These are phyloP conservation scores for Thalassiosira hispida DNA, from an alignment of 352 stramenopile genomes.

Conservation along the genomic window DNA sequence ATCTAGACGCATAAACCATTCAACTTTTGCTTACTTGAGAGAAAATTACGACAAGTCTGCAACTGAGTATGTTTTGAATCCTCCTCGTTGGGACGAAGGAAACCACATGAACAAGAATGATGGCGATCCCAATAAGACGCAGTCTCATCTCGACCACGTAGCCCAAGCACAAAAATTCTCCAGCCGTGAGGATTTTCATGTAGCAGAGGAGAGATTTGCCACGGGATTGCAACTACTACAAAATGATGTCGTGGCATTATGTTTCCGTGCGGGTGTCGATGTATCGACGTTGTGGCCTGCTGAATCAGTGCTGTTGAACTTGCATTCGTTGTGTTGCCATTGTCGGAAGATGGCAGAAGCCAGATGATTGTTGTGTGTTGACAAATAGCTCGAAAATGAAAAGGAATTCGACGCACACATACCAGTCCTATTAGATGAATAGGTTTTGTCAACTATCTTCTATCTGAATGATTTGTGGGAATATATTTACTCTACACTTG, in stretches of 20 bases:
- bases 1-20: slow-evolving; percentile 55
- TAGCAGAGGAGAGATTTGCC: slow-evolving; percentile 68
- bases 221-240: slow-evolving; percentile 79
- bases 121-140: background rate
- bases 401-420: no score
- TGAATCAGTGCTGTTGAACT: slow-evolving; percentile 74
- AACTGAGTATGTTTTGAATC: slow-evolving; percentile 44
- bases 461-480: no score
- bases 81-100: slow-evolving; percentile 31
- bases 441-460: no score
- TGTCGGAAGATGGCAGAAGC: slow-evolving; percentile 41
- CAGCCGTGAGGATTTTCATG: slow-evolving; percentile 36
- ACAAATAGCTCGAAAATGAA: no score
- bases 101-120: background rate
- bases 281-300: slow-evolving; percentile 70
- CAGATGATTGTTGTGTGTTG: no score
- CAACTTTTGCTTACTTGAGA: slow-evolving; percentile 62
- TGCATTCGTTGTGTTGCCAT: slow-evolving; percentile 65
- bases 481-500: no score
- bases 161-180: slow-evolving; percentile 12
- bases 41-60: slow-evolving; percentile 52
- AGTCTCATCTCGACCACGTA: background rate
- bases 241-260: slow-evolving; percentile 78
- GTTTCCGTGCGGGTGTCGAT: slow-evolving; percentile 75
- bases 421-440: no score